Conservation (phyloP, 2,329 filamentous ascomycete genomes). For the Colletotrichum tropicale region DNA sequence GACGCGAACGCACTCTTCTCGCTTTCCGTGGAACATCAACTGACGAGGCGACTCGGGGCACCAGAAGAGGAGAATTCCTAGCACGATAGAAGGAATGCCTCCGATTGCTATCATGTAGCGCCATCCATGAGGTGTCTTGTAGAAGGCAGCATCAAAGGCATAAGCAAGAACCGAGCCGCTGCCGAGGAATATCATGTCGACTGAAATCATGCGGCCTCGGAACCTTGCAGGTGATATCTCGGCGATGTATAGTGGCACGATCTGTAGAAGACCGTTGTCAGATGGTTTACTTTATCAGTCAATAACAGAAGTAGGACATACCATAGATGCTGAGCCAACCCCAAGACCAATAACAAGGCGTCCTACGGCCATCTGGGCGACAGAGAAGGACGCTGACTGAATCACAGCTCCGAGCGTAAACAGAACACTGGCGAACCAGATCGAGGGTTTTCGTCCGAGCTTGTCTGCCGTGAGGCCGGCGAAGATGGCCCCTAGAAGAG, state of each 20-base stretch:
- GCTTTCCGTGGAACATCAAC: constrained; percentile 28
- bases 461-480: constrained; percentile 27
- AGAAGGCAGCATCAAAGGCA: constrained; percentile 34
- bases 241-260: constrained; percentile 26
- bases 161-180: constrained; percentile 24
- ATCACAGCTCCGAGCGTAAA: constrained; percentile 25
- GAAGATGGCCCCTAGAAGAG: constrained; percentile 25
- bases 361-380: constrained; percentile 25
- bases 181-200: constrained; percentile 26
- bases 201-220: constrained; percentile 27
- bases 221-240: constrained; percentile 26
- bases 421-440: constrained; percentile 13
- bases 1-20: constrained; percentile 30
- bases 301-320: constrained; percentile 23
- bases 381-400: constrained; percentile 21
- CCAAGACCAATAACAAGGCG: constrained; percentile 38
- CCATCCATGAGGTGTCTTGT: constrained; percentile 31
- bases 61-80: constrained; percentile 20
- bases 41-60: constrained; percentile 21
- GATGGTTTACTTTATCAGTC: fast-evolving
- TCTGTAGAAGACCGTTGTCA: background rate
- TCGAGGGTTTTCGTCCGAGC: constrained; percentile 19
- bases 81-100: constrained; percentile 22
- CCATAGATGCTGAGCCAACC: constrained; percentile 45
- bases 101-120: constrained; percentile 16